Evolutionary conservation across 352 stramenopile species (phyloP).

Genomic region (Globisporangium spinosum): DNA sequence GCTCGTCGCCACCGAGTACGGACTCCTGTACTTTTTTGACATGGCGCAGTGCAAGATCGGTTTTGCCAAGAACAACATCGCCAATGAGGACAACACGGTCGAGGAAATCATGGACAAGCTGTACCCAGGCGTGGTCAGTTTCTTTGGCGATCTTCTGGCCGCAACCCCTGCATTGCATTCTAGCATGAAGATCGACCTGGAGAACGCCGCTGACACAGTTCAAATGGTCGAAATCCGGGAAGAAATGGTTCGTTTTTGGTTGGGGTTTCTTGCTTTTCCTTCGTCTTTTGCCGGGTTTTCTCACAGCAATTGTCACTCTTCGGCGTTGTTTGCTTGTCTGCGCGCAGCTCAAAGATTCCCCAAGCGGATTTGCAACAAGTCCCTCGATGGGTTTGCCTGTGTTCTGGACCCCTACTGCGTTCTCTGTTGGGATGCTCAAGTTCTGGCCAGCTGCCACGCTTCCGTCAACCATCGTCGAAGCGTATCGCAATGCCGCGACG

Average conservation of each 20-base stretch:
- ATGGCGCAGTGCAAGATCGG: slow-evolving; percentile 27
- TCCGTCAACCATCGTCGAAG: slow-evolving; percentile 30
- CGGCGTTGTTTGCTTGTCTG: neutral
- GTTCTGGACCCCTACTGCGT: slow-evolving; percentile 25
- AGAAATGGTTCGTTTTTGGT: slow-evolving; percentile 10
- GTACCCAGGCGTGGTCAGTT: slow-evolving; percentile 22
- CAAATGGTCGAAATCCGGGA: slow-evolving; percentile 11
- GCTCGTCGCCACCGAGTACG: slow-evolving; percentile 29
- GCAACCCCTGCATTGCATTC: slow-evolving; percentile 17
- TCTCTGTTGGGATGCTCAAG: slow-evolving; percentile 23
- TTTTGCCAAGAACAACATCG: slow-evolving; percentile 26
- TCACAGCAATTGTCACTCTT: neutral
- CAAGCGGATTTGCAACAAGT: slow-evolving; percentile 13
- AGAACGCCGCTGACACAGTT: neutral
- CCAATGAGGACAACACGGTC: slow-evolving; percentile 26
- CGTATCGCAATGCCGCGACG: slow-evolving; percentile 26
- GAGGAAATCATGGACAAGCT: slow-evolving; percentile 27
- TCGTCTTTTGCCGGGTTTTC: neutral
- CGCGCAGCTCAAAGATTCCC: slow-evolving; percentile 18
- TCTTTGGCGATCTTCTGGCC: slow-evolving; percentile 18
- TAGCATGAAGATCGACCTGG: slow-evolving; percentile 21
- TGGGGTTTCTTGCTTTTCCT: neutral
- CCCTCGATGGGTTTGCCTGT: slow-evolving; percentile 24
- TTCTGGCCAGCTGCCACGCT: slow-evolving; percentile 31
- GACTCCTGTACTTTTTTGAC: slow-evolving; percentile 29